A percentile compares a stretch with the other conserved stretches of the same genome.
phyloP scores from a whole-genome alignment of 164 flowering plant genomes.

The Stephania cephalantha region DNA sequence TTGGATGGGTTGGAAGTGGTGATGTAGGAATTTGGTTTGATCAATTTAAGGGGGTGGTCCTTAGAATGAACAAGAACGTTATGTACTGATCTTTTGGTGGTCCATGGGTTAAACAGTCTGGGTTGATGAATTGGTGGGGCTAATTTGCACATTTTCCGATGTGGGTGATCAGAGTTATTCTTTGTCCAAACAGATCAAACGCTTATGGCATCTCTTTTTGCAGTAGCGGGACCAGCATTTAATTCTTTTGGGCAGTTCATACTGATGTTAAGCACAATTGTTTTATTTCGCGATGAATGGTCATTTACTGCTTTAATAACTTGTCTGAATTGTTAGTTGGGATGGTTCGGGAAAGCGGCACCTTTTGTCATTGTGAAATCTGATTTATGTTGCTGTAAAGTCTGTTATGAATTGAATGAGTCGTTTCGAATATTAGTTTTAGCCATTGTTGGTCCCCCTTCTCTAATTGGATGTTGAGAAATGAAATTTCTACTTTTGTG shows the following conservation, averaged over 20 bases:
- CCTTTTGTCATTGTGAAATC: neutral
- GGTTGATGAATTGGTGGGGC: constrained; percentile 19
- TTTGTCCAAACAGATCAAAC: neutral
- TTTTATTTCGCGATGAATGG: neutral
- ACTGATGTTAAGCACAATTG: neutral
- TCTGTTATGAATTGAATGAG: neutral
- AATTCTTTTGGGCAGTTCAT: neutral
- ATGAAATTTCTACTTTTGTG: neutral
- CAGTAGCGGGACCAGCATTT: constrained; percentile 6
- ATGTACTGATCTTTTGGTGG: constrained; percentile 7
- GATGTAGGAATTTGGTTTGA: neutral
- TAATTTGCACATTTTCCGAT: constrained; percentile 17
- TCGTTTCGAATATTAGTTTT: neutral
- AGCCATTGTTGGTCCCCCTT: neutral
- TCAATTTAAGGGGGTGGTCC: constrained; percentile 28
- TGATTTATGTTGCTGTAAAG: neutral
- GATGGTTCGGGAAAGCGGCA: neutral
- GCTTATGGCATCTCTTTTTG: neutral
- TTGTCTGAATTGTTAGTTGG: neutral
- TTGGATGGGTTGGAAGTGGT: constrained; percentile 1
- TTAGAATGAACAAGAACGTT: constrained; percentile 4
- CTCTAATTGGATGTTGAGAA: neutral
- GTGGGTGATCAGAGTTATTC: neutral
- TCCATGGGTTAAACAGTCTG: constrained; percentile 12
- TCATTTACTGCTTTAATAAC: neutral